Evolutionary conservation across 2,329 filamentous ascomycete species (phyloP).

Genomic region (Penicillium occitanis): DNA sequence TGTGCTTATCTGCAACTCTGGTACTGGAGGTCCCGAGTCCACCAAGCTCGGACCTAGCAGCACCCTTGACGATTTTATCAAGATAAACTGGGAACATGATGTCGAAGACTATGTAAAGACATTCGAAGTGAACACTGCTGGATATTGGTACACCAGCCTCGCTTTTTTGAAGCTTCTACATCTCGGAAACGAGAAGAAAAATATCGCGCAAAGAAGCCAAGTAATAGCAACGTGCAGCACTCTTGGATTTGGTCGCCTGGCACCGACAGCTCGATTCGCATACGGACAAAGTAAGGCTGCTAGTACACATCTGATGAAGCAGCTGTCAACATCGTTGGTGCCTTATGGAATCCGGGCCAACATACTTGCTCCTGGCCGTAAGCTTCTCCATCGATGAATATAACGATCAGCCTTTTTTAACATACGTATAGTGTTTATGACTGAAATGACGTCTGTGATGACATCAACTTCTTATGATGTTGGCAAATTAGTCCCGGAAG

Average conservation of each 20-base stretch:
- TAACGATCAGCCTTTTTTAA: neutral
- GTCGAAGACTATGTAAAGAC: slow-evolving; percentile 30
- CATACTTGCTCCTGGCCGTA: slow-evolving; percentile 27
- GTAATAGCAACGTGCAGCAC: slow-evolving; percentile 28
- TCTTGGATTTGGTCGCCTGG: slow-evolving; percentile 27
- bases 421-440: slow-evolving; percentile 10
- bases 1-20: slow-evolving; percentile 54
- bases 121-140: slow-evolving; percentile 33
- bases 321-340: slow-evolving; percentile 23
- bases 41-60: slow-evolving; percentile 35
- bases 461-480: slow-evolving; percentile 6
- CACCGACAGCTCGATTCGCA: slow-evolving; percentile 21
- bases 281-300: slow-evolving; percentile 30
- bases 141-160: slow-evolving; percentile 33
- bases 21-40: slow-evolving; percentile 43
- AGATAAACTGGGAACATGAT: slow-evolving; percentile 31
- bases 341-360: slow-evolving; percentile 27
- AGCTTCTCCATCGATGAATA: slow-evolving; percentile 18
- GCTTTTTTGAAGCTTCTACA: slow-evolving; percentile 39
- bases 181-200: slow-evolving; percentile 28
- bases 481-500: neutral
- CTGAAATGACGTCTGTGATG: slow-evolving; percentile 16
- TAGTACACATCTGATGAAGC: slow-evolving; percentile 24
- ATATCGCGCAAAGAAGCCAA: slow-evolving; percentile 25
- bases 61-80: slow-evolving; percentile 32